Evolutionary conservation across 257 asterid genomes (phyloP), one percentile per base, ranked within the genome.

Genomic region (Penstemon davidsonii): DNA sequence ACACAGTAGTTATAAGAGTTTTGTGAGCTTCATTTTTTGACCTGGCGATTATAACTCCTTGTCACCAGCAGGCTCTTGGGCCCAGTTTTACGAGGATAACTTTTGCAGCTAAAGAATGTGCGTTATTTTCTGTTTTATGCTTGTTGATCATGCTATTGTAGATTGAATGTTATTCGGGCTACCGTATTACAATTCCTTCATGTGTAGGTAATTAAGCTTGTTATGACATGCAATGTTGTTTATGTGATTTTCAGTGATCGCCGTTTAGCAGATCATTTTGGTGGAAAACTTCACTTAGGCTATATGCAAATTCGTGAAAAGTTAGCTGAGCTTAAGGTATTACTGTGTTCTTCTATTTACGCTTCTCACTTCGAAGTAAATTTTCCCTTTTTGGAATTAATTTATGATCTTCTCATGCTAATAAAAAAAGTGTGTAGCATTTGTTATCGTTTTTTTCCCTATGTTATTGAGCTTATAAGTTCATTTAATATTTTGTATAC

Each of bases 251-350:
- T 68, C 98, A 93, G 99, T 83, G 99, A 93, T 76, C 99, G 99
- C 25, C 96, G 99, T 74, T 87, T 93, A 85, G 93, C 99, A 61
- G 97, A 93, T 85, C 99, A 93, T 88, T 93, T 93, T 83, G 99
- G 99, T 71, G 97, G 99, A 71, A 93, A 93, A 88, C 99, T 93
- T 77, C 99, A 93, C 83, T 77, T 90, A 75, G 99, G 99, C 66
- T 90, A 93, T 77, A 90, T 93, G 82, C 99, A 81, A 76, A 90
- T 93, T 72, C 99, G 97, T 41, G 99, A 90, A 75, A 90, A 93
- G 89, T 86, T 93, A 71, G 86, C 91, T 66, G 99, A 93, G 67
- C 96, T 93, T 71, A 92, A 85, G 96, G 99, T 93, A 77, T 73
- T 83, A 66, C 41, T 51, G 36, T 59, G 45, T 52, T 72, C 74